Percentiles rank a stretch among this genome's conserved stretches.
These are phyloP conservation scores for Eucalyptus caleyi DNA, from an alignment of 345 rosid genomes.

Conservation along the genomic window DNA sequence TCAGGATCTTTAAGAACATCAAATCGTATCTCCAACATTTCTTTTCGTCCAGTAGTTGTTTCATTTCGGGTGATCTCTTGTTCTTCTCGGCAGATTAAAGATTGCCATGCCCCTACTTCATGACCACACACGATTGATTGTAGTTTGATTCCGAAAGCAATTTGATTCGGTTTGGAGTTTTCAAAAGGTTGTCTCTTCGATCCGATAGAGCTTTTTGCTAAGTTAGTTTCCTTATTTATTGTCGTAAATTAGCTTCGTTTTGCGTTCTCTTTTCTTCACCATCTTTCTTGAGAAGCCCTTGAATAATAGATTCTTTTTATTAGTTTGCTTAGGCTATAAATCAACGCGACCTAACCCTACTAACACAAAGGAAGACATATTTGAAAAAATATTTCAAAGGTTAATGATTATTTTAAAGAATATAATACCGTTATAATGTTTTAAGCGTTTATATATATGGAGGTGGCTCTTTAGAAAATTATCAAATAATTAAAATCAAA, in stretches of 20 bases:
- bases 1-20: too few relatives aligned
- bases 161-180: neutral
- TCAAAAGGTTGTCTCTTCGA: too few relatives aligned
- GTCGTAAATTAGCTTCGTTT: neutral
- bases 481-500: too few relatives aligned
- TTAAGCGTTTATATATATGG: too few relatives aligned
- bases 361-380: neutral
- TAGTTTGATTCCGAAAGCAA: neutral
- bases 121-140: neutral
- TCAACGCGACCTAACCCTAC: neutral
- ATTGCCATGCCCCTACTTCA: neutral
- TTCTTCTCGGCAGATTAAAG: neutral
- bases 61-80: neutral
- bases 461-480: too few relatives aligned
- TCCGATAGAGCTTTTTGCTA: neutral
- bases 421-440: accelerated
- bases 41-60: too few relatives aligned
- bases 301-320: neutral
- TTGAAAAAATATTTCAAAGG: neutral
- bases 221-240: neutral
- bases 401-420: neutral
- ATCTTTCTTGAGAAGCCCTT: neutral
- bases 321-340: neutral
- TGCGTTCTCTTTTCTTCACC: neutral
- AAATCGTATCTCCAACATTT: too few relatives aligned